Base-by-base conservation (phyloP, 257 asterid species). In the Mitragyna speciosa region DNA sequence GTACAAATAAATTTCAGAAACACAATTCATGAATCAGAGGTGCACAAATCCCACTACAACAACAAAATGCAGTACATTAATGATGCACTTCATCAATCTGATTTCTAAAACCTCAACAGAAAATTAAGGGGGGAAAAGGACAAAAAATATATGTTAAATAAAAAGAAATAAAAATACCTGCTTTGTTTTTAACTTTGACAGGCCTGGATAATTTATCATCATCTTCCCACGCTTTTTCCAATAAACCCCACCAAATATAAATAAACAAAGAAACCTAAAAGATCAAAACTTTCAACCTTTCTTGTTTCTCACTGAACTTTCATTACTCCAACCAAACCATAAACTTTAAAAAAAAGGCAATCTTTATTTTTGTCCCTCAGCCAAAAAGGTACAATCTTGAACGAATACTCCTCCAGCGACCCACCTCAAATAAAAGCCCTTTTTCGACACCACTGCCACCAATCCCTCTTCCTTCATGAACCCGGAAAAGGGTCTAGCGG, bases 151-250 rank as follows among this genome's bases (percentile, higher is more conserved):
- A 43, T 11, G 19, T 20, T n/a, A 14, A 15, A 43, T 36, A 20
- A 30, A 52, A n/a, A 12, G 56, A n/a, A 79, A 2, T 70, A 43
- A 33, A 24, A 24, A 59, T 82, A 92, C 95, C 94, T 82, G 86
- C 79, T 85, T 87, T 75, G 94, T 87, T 86, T 82, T 89, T 75
- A 84, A 77, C 85, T 92, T 90, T 19, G 86, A 54, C 76, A 88
- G 88, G 58, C 89, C 90, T 51, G 90, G 87, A 81, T 70, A 86
- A 80, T 9, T 82, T 33, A 88, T 90, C 91, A 92, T 88, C 95
- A 90, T 92, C 85, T 84, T 85, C 83, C 24, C 76, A 10, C 64
- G 26, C 14, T 30, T 58, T 17, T 58, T 28, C 28, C 4, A 30
- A 61, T 16, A 22, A 70, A 28, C 30, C 48, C 63, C 43, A 11